phyloP scores from a whole-genome alignment of 306 rosid genomes.

The Quercus agrifolia region DNA sequence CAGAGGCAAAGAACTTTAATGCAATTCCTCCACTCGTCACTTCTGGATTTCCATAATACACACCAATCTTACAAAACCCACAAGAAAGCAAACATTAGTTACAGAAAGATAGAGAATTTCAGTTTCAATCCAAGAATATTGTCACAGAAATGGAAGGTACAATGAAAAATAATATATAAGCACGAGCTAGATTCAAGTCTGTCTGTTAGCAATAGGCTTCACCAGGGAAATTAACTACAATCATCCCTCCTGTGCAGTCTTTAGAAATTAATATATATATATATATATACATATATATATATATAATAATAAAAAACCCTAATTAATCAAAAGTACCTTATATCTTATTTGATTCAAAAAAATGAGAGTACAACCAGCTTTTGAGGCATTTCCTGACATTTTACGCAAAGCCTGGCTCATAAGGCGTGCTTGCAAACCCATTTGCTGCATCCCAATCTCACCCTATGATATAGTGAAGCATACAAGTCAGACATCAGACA shows the following conservation, averaged over 20 bases:
- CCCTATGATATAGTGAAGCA: slow-evolving; percentile 44
- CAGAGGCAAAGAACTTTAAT: slow-evolving; percentile 93
- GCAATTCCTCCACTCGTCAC: slow-evolving; percentile 99
- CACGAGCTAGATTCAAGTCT: background rate
- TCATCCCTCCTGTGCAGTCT: background rate
- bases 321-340: slow-evolving; percentile 56
- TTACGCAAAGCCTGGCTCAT: slow-evolving; percentile 99
- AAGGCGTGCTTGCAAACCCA: slow-evolving; percentile 99
- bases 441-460: slow-evolving; percentile 99
- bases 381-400: slow-evolving; percentile 99
- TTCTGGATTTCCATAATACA: slow-evolving; percentile 97
- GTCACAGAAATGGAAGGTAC: background rate
- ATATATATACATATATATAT: too few relatives aligned
- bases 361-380: slow-evolving; percentile 97
- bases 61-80: slow-evolving; percentile 73
- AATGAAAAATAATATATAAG: background rate
- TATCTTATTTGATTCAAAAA: slow-evolving; percentile 97
- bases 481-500: slow-evolving; percentile 30
- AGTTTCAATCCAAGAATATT: background rate
- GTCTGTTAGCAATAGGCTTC: background rate
- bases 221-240: background rate
- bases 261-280: background rate
- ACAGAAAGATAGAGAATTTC: background rate
- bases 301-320: background rate
- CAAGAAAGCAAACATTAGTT: slow-evolving; percentile 16